Conservation (phyloP, 108 stramenopile species). For the Cyclostephanos invisitatus region DNA sequence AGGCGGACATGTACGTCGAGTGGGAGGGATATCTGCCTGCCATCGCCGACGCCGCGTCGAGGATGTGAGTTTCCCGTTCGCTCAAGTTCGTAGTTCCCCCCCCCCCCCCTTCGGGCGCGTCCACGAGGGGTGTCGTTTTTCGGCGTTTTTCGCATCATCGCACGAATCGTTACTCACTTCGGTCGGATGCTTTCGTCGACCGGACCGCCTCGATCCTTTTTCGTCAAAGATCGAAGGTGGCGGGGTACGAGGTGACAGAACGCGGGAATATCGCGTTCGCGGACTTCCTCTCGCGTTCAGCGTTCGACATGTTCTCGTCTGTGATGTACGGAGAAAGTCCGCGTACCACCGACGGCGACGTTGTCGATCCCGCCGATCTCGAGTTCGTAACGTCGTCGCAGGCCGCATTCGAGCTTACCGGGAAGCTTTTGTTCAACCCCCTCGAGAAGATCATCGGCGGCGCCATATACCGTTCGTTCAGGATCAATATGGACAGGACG, state of each 20-base stretch:
- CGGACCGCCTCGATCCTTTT: neutral
- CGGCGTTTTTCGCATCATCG: too few species aligned
- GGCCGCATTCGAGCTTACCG: conserved; percentile 19
- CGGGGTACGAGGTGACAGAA: conserved; percentile 1
- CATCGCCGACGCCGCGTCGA: conserved; percentile 1
- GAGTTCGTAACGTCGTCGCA: conserved; percentile 11
- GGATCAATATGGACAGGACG: conserved; percentile 18
- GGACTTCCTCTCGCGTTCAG: conserved; percentile 3
- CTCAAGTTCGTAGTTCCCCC: neutral
- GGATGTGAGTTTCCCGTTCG: neutral
- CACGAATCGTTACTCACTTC: too few species aligned
- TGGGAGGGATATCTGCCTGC: neutral
- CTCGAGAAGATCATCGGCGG: conserved; percentile 8
- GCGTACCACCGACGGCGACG: conserved; percentile 7
- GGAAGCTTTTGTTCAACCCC: neutral
- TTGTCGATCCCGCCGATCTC: conserved; percentile 1
- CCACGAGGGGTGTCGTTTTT: neutral
- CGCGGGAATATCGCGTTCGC: neutral
- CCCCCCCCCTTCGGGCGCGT: too few species aligned
- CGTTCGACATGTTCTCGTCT: conserved; percentile 6
- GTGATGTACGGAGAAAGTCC: conserved; percentile 5
- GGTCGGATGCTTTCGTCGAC: too few species aligned
- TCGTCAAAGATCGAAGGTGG: neutral
- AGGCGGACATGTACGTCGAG: conserved; percentile 2
- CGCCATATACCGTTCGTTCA: conserved; percentile 7